Conservation (phyloP, 2,329 filamentous ascomycete species). For the Raffaelea arxii region DNA sequence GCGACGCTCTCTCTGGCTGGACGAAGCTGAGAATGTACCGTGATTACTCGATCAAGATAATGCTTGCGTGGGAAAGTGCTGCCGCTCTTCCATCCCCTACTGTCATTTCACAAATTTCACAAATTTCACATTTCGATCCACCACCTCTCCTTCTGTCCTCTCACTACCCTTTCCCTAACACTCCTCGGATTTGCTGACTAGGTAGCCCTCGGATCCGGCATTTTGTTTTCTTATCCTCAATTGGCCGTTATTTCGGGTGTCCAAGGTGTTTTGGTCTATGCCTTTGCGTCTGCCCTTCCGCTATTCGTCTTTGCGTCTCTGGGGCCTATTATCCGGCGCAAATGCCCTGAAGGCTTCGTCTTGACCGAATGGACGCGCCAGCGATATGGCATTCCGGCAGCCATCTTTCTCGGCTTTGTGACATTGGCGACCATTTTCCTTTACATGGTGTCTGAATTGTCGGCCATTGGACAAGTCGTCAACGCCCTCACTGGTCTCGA, state of each 20-base stretch:
- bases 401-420: constrained; percentile 66
- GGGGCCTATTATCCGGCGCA: constrained; percentile 67
- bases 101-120: not conserved
- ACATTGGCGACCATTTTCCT: constrained; percentile 74
- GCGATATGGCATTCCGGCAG: constrained; percentile 60
- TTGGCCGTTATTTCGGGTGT: constrained; percentile 70
- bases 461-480: constrained; percentile 71
- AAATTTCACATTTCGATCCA: constrained; percentile 14
- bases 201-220: constrained; percentile 71
- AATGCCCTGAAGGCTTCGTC: constrained; percentile 76
- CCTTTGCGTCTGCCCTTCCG: constrained; percentile 61
- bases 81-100: constrained; percentile 49
- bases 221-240: constrained; percentile 74
- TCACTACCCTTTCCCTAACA: constrained; percentile 6
- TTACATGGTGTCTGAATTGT: constrained; percentile 81
- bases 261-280: constrained; percentile 70
- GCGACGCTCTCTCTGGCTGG: constrained; percentile 6
- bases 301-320: constrained; percentile 65
- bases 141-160: constrained; percentile 10
- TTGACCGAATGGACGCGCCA: constrained; percentile 77
- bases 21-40: constrained; percentile 92
- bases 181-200: constrained; percentile 29
- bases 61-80: constrained; percentile 98
- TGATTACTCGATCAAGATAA: constrained; percentile 98
- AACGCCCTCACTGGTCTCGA: constrained; percentile 64